phyloP scores from a whole-genome alignment of 208 protist genomes.

The Acanthamoeba lenticulata region DNA sequence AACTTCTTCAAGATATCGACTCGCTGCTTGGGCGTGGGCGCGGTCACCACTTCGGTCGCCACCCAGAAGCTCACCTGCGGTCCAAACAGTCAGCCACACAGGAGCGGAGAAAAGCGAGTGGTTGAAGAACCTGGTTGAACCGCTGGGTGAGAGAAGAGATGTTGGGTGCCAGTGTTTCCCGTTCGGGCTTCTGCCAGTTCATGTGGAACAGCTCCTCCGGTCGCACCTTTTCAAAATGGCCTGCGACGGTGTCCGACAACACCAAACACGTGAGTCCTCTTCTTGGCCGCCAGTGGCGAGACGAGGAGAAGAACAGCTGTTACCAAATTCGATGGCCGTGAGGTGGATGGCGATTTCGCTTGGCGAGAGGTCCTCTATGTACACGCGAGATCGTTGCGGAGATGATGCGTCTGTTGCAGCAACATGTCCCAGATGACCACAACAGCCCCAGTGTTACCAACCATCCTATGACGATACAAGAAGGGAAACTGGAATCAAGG shows the following conservation, averaged over 20 bases:
- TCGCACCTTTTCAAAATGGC: not conserved
- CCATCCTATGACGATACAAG: too few species aligned
- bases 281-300: not conserved
- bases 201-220: constrained; percentile 43
- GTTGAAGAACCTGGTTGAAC: not conserved
- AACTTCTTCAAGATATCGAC: constrained; percentile 56
- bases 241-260: too few species aligned
- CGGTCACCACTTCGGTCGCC: constrained; percentile 36
- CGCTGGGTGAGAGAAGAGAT: not conserved
- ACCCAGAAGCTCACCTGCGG: constrained; percentile 67
- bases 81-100: not conserved
- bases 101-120: not conserved
- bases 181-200: constrained; percentile 21
- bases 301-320: not conserved
- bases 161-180: not conserved
- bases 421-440: too few species aligned
- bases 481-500: too few species aligned
- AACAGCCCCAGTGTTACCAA: too few species aligned
- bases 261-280: not conserved
- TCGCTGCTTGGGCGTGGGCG: not conserved
- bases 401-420: too few species aligned
- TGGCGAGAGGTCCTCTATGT: constrained; percentile 8
- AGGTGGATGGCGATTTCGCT: constrained; percentile 11
- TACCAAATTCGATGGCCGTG: not conserved
- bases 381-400: not conserved